phyloP scores from a whole-genome alignment of 1,284 basidiomycete genomes.

The Ustanciosporium gigantosporum region DNA sequence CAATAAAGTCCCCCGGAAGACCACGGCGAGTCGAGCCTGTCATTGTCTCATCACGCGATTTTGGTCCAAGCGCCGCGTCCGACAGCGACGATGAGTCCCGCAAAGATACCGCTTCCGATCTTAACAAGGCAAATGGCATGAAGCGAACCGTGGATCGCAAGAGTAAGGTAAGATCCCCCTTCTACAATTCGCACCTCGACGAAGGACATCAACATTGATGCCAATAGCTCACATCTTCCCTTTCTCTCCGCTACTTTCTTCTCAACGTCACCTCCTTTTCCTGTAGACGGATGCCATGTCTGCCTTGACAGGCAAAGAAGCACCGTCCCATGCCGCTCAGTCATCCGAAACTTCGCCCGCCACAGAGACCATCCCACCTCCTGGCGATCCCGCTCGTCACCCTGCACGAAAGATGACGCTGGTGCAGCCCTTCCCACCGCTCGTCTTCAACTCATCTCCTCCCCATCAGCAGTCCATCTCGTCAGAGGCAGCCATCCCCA shows the following conservation, averaged over 20 bases:
- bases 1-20: conserved; percentile 22
- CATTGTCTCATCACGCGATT: conserved; percentile 32
- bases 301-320: conserved; percentile 16
- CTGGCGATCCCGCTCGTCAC: conserved; percentile 30
- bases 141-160: conserved; percentile 40
- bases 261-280: neutral
- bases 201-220: no score
- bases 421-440: conserved; percentile 14
- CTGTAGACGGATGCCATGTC: conserved; percentile 24
- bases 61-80: conserved; percentile 29
- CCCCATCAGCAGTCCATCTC: neutral
- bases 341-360: neutral
- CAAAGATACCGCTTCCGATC: neutral
- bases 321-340: neutral
- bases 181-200: no score
- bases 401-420: conserved; percentile 21
- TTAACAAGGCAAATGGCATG: conserved; percentile 15
- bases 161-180: conserved; percentile 23
- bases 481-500: conserved; percentile 38
- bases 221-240: no score
- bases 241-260: neutral
- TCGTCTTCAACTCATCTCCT: conserved; percentile 13
- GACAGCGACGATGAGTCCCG: conserved; percentile 16
- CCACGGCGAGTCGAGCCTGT: conserved; percentile 31
- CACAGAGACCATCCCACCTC: conserved; percentile 1